A percentile compares a stretch with the other conserved stretches of the same genome.
Evolutionary conservation across 441 rosid genomes (phyloP).

Genomic region (Jatropha multifida): DNA sequence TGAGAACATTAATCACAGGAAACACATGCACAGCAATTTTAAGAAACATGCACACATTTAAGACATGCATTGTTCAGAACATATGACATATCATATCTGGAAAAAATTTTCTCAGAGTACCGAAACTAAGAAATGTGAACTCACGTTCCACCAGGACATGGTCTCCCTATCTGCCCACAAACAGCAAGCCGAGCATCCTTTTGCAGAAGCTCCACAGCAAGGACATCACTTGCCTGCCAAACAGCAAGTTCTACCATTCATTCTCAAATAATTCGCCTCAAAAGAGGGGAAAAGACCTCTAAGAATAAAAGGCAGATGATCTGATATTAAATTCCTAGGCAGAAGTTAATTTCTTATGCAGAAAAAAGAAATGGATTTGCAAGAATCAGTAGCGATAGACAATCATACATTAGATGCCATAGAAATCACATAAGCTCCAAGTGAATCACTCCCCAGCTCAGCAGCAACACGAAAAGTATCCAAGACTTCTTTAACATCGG

Average conservation of each 20-base stretch:
- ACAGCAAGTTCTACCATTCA: conserved; percentile 22
- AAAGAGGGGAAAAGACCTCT: background rate
- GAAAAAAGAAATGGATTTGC: background rate
- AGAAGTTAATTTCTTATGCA: background rate
- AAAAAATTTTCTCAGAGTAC: background rate
- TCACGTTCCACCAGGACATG: conserved; percentile 94
- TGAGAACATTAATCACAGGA: background rate
- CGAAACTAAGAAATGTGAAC: conserved; percentile 25
- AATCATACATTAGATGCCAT: conserved; percentile 91
- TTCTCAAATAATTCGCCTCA: background rate
- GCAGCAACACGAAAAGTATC: conserved; percentile 94
- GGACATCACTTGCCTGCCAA: conserved; percentile 92
- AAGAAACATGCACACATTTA: background rate
- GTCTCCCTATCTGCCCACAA: conserved; percentile 81
- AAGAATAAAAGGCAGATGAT: conserved; percentile 11
- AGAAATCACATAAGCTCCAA: conserved; percentile 96
- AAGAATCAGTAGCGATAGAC: conserved; percentile 19
- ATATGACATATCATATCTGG: background rate
- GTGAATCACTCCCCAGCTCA: conserved; percentile 93
- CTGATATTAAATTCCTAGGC: conserved; percentile 7
- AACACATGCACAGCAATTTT: background rate
- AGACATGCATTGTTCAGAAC: background rate
- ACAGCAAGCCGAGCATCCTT: conserved; percentile 93
- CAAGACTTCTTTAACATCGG: conserved; percentile 83
- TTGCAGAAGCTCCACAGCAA: conserved; percentile 95